phyloP scores from a whole-genome alignment of 495 filamentous ascomycete species.

The Endocarpon pusillum region DNA sequence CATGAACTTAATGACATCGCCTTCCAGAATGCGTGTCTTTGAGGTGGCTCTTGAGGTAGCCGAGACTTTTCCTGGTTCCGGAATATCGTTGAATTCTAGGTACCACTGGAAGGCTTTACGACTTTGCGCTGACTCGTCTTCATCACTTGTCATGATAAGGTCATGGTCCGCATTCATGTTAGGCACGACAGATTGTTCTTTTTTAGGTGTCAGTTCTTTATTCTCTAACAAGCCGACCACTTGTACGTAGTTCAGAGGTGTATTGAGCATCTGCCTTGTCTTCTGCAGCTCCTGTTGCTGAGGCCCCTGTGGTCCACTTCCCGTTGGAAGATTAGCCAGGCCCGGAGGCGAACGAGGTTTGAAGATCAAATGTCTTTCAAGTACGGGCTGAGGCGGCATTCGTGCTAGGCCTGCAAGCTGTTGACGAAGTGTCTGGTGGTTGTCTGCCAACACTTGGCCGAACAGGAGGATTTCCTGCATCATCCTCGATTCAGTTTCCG shows the following conservation, averaged over 20 bases:
- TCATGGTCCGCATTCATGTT: constrained; percentile 12
- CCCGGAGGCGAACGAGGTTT: constrained; percentile 37
- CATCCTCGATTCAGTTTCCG: too few species aligned
- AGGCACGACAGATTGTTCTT: constrained; percentile 16
- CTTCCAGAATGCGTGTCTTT: constrained; percentile 24
- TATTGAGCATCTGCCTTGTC: constrained; percentile 30
- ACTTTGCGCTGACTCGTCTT: constrained; percentile 2
- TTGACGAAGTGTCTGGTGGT: constrained; percentile 42
- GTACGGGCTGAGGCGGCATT: constrained; percentile 41
- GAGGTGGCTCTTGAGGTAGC: constrained; percentile 32
- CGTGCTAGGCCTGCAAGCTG: constrained; percentile 50
- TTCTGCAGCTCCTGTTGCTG: constrained; percentile 25
- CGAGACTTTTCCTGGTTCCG: constrained; percentile 29
- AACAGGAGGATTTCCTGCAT: constrained; percentile 39
- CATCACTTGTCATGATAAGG: constrained; percentile 18
- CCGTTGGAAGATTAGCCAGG: constrained; percentile 19
- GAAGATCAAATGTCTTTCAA: constrained; percentile 49
- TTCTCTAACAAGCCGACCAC: constrained; percentile 20
- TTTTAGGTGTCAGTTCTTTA: constrained; percentile 13
- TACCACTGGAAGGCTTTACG: constrained; percentile 17
- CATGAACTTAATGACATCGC: constrained; percentile 29
- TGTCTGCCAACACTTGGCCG: constrained; percentile 25
- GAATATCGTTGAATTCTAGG: constrained; percentile 36
- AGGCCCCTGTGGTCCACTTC: constrained; percentile 27
- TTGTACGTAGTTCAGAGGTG: constrained; percentile 33